A percentile compares a stretch with the other conserved stretches of the same genome.
These are phyloP conservation scores for Cercospora beticola DNA, from an alignment of 2,329 filamentous ascomycete species.

Conservation along the genomic window DNA sequence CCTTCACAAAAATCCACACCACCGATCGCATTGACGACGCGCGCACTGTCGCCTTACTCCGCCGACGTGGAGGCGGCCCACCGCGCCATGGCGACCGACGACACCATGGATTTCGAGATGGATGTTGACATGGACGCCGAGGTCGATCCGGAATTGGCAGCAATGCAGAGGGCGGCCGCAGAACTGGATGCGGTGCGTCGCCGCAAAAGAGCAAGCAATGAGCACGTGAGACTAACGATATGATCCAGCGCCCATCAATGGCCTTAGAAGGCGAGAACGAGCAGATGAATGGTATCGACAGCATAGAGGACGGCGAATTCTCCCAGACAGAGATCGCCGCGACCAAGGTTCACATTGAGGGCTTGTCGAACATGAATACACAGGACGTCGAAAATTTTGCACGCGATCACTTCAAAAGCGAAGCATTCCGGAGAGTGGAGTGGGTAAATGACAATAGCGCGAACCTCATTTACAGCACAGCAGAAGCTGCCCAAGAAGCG, in stretches of 20 bases:
- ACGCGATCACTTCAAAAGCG: conserved; percentile 60
- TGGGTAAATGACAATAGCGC: conserved; percentile 95
- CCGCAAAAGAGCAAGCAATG: background rate
- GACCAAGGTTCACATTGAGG: conserved; percentile 78
- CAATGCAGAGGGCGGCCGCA: conserved; percentile 35
- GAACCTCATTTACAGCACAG: conserved; percentile 73
- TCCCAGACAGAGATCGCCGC: conserved; percentile 40
- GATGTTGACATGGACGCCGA: conserved; percentile 33
- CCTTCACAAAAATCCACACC: background rate
- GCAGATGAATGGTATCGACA: conserved; percentile 31
- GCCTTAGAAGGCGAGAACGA: conserved; percentile 27
- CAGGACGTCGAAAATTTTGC: conserved; percentile 72
- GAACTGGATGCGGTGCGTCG: conserved; percentile 30
- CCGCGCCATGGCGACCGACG: conserved; percentile 8
- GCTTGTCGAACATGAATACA: conserved; percentile 78
- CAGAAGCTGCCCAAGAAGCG: conserved; percentile 55
- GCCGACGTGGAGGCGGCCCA: conserved; percentile 9
- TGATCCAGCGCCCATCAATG: conserved; percentile 24
- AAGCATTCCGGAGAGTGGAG: conserved; percentile 65
- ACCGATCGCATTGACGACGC: background rate
- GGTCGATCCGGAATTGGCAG: conserved; percentile 37
- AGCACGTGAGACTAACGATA: conserved; percentile 19
- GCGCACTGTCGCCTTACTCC: conserved; percentile 7
- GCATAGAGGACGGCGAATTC: conserved; percentile 38
- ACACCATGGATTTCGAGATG: conserved; percentile 21